Base-by-base conservation (phyloP, 139 green algal genomes). In the Axilococcus clingmanii region DNA sequence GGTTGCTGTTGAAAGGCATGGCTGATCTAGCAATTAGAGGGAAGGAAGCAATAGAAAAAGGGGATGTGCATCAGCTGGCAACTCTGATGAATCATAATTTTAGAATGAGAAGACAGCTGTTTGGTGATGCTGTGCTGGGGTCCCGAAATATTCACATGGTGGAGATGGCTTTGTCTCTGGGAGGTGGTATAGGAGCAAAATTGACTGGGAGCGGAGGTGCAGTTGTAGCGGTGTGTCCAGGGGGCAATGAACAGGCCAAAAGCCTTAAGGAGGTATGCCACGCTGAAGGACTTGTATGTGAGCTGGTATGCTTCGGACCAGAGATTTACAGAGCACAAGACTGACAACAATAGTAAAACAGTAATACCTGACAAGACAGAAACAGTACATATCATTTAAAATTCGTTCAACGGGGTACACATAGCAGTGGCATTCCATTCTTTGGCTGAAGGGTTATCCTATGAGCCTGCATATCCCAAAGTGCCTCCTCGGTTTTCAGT, bases 171-270 rank as follows among this genome's bases (percentile, higher is more conserved):
- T 59, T 63, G n/a, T 80, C 68, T 2, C 64, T 84, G 6, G 78
- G 76, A n/a, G 68, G 56, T 31, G 22, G 15, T 25, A 60, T 72
- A 17, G 72, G 78, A 11, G 87, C 76, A 19, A 95, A 95, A 71
- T 89, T 95, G 53, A 89, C 76, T 2, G 87, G 87, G 38, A 87
- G 73, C 34, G 86, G 86, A 9, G 86, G 86, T 12, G 84, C 86
- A 0, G 58, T 83, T 24, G 75, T 94, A 17, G 82, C 75, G 45
- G 43, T 83, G 8, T 84, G 69, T 47, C 61, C 55, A 0, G 76
- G 68, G 3, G n/a, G n/a, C n/a, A 38, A 32, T n/a, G 4, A 33
- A 20, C 67, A 80, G 42, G 59, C 48, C 30, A 32, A 36, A 27
- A 23, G 11, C 17, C 63, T 84, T 46, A 46, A 62, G 31, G 25